A percentile compares a stretch with the other conserved stretches of the same genome.
These are phyloP conservation scores for Dacryopinax primogenitus DNA, from an alignment of 768 basidiomycete genomes.

Conservation along the genomic window DNA sequence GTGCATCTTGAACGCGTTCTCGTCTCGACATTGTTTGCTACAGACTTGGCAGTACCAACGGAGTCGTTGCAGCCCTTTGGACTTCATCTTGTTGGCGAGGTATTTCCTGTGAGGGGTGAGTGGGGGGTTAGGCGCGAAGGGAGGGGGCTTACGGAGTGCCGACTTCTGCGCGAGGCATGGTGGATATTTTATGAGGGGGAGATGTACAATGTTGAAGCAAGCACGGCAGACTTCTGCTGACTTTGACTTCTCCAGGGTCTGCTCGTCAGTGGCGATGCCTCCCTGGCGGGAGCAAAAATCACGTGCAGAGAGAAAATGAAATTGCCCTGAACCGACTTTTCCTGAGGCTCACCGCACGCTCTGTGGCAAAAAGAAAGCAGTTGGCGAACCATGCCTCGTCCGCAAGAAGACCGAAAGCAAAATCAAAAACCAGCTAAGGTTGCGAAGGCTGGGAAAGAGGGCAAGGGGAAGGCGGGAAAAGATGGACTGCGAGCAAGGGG, in stretches of 20 bases:
- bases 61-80: conserved; percentile 87
- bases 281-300: no score
- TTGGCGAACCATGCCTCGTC: conserved; percentile 1
- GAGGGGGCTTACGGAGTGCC: conserved; percentile 61
- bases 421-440: background rate
- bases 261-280: background rate
- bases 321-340: no score
- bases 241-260: no score
- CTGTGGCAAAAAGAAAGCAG: background rate
- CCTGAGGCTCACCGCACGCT: no score
- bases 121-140: no score
- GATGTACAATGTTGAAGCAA: background rate
- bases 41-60: conserved; percentile 99
- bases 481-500: background rate
- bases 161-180: conserved; percentile 71
- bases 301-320: no score
- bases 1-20: conserved; percentile 98
- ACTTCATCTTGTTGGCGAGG: conserved; percentile 93
- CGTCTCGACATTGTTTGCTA: conserved; percentile 96
- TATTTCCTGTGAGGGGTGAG: conserved; percentile 37
- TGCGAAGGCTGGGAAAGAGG: background rate
- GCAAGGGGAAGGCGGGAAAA: background rate
- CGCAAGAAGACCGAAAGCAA: background rate
- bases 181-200: conserved; percentile 17
- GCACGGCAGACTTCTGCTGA: background rate